Evolutionary conservation across 2,329 filamentous ascomycete species (phyloP).

Genomic region (Pseudocercospora musae): DNA sequence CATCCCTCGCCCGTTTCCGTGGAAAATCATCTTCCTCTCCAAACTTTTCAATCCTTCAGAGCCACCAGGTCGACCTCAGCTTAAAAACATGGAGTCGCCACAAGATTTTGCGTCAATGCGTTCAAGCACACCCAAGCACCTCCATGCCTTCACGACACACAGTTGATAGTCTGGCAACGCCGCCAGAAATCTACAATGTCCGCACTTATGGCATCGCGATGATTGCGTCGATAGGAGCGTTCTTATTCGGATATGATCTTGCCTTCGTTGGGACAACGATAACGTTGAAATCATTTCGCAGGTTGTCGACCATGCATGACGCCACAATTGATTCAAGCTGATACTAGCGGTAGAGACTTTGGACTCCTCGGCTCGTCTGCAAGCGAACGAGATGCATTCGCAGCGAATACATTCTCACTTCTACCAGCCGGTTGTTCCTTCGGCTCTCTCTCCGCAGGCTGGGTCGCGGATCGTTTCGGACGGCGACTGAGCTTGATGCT

Average conservation of each 20-base stretch:
- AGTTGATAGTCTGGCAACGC: neutral
- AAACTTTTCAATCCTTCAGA: no score
- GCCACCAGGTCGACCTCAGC: no score
- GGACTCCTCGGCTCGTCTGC: conserved; percentile 11
- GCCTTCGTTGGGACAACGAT: conserved; percentile 24
- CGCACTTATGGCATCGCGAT: conserved; percentile 16
- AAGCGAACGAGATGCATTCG: conserved; percentile 12
- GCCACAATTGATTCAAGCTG: neutral
- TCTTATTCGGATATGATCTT: conserved; percentile 23
- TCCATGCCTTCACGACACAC: no score
- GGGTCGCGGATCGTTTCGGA: conserved; percentile 13
- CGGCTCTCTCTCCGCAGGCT: conserved; percentile 13
- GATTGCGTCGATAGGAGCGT: conserved; percentile 21
- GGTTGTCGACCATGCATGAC: no score
- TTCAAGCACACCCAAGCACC: no score
- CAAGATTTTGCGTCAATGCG: no score
- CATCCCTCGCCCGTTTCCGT: no score
- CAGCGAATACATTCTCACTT: conserved; percentile 21
- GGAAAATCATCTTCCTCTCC: no score
- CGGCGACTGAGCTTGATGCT: conserved; percentile 11
- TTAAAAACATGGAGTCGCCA: no score
- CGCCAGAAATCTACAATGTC: conserved; percentile 18
- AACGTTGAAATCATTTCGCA: conserved; percentile 17
- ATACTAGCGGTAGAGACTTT: conserved; percentile 7
- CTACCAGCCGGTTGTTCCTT: conserved; percentile 21